Evolutionary conservation across 805 yeast genomes (phyloP).

Genomic region (Yamadazyma ubonensis): DNA sequence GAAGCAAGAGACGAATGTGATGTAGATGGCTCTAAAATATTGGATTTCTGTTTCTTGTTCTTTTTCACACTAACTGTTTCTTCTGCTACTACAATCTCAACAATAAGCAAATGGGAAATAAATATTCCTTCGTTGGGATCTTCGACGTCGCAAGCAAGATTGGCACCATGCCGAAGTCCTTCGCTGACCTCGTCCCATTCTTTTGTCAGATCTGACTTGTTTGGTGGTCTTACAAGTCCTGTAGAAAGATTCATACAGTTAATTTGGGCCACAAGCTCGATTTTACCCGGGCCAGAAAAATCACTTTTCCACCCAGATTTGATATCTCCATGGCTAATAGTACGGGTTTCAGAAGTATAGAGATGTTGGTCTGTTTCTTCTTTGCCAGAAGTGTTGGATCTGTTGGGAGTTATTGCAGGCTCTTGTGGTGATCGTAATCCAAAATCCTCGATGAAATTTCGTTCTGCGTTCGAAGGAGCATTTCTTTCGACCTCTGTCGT

Average conservation of each 20-base stretch:
- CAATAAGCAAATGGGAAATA: conserved; percentile 72
- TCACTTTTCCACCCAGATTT: conserved; percentile 96
- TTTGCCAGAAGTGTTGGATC: not conserved
- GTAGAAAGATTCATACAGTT: conserved; percentile 59
- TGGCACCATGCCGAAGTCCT: conserved; percentile 41
- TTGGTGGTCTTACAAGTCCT: conserved; percentile 46
- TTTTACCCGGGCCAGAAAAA: conserved; percentile 70
- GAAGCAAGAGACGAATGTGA: conserved; percentile 21
- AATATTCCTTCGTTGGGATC: conserved; percentile 78
- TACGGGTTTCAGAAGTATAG: conserved; percentile 70
- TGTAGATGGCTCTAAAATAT: conserved; percentile 24
- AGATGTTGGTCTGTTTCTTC: conserved; percentile 26
- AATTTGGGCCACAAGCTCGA: conserved; percentile 76
- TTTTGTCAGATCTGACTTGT: conserved; percentile 37
- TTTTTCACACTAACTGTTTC: conserved; percentile 54
- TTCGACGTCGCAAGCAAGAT: conserved; percentile 74
- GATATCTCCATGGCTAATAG: conserved; percentile 75
- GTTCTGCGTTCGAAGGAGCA: conserved; percentile 24
- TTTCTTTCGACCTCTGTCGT: conserved; percentile 18
- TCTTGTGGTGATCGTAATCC: conserved; percentile 1
- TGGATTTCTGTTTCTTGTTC: conserved; percentile 1
- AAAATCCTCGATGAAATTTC: conserved; percentile 29
- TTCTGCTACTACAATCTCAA: conserved; percentile 94
- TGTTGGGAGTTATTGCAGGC: not conserved
- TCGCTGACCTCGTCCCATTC: conserved; percentile 24